Conservation (phyloP, 805 yeast species). For the Starmerella vitae region DNA sequence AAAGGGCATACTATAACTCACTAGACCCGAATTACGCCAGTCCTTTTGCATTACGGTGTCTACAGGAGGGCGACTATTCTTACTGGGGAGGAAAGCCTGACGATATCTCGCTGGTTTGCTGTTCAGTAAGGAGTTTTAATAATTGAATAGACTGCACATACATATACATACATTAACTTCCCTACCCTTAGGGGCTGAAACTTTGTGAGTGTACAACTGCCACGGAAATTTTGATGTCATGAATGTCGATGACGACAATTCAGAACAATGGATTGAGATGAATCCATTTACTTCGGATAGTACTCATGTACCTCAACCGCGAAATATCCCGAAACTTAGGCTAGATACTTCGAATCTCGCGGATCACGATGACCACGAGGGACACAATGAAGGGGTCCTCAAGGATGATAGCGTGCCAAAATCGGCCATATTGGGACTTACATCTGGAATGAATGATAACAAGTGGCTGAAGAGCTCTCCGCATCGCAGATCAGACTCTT, state of each 20-base stretch:
- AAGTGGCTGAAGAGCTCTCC: too few relatives aligned
- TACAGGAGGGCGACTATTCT: conserved; percentile 28
- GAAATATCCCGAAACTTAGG: conserved; percentile 4
- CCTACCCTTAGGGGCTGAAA: too few relatives aligned
- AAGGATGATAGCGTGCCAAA: conserved; percentile 7
- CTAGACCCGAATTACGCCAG: conserved; percentile 63
- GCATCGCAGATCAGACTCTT: too few relatives aligned
- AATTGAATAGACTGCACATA: too few relatives aligned
- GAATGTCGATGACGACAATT: not conserved
- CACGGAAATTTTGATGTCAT: too few relatives aligned
- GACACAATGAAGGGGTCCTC: not conserved
- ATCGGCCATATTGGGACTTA: conserved; percentile 17
- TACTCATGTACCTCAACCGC: conserved; percentile 1
- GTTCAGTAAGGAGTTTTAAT: too few relatives aligned
- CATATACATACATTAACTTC: too few relatives aligned
- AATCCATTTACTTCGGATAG: not conserved
- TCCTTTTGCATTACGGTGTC: conserved; percentile 69
- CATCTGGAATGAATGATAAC: not conserved
- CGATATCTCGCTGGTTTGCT: conserved; percentile 67
- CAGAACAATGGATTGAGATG: conserved; percentile 10
- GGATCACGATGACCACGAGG: not conserved
- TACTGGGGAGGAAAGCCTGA: conserved; percentile 86
- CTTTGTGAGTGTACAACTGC: too few relatives aligned
- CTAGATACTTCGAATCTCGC: conserved; percentile 14
- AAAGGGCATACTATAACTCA: conserved; percentile 53